Base-by-base conservation (phyloP, 1,139 yeast genomes). In the Yamadazyma mexicana region DNA sequence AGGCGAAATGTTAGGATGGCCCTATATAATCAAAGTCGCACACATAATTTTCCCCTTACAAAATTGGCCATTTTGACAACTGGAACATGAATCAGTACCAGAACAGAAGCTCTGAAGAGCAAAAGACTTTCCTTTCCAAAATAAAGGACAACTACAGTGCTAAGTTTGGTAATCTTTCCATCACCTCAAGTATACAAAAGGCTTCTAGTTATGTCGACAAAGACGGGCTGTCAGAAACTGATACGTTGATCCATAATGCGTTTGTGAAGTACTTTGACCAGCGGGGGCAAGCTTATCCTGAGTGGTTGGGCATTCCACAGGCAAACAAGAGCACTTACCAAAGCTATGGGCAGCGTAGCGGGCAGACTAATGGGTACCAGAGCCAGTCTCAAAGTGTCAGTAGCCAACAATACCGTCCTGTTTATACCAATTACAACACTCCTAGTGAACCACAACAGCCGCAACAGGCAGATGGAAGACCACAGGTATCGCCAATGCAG, bases 241-340 rank as follows among this genome's bases (percentile, higher is more conserved):
- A 69, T 31, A 72, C 77, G 1, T 58, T 72, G 40, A 61, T 72
- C 40, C 77, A 72, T 52, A 64, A 66, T 46, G 75, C 77, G 3
- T 70, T 72, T 47, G 70, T 71, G 29, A 63, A 61, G 42, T 69
- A 65, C 49, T 72, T 56, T 43, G 73, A 69, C 38, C 33, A 54
- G 2, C 55, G 52, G 17, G 54, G 59, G 22, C 56, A 63, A 38
- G 61, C 68, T 9, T 72, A 65, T 42, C 77, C 77, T 8, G 76
- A 69, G 23, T 72, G 77, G 77, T 57, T 72, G 17, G 77, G 75
- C 5, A 71, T 58, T 4, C 51, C 50, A 11, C 31, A 26, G 9
- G 17, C n/a, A 6, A n/a, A 6, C 22, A 9, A 12, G 16, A 27
- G 39, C 35, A 30, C 28, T 30, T 17, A 32, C 39, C 35, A 39